Evolutionary conservation across 2,329 filamentous ascomycete genomes (phyloP).

Genomic region (Domatiomyces catenatus): DNA sequence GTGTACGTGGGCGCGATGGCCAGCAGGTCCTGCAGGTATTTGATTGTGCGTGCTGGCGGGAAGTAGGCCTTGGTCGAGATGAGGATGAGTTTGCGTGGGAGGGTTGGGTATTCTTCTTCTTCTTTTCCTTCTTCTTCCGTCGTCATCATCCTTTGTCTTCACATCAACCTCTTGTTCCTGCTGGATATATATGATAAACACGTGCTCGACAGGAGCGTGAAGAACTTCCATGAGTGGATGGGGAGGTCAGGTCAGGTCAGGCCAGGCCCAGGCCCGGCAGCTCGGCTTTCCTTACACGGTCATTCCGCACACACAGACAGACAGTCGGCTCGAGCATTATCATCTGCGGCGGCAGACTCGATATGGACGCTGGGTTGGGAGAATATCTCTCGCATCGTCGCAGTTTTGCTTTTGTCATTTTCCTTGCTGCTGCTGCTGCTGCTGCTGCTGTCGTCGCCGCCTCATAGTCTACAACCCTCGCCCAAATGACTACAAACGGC

Average conservation of each 20-base stretch:
- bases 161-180: too few species aligned
- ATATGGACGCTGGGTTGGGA: too few species aligned
- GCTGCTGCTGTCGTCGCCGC: not conserved
- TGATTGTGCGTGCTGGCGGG: slow-evolving; percentile 45
- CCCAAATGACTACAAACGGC: slow-evolving; percentile 8
- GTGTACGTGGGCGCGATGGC: slow-evolving; percentile 23
- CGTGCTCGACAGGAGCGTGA: too few species aligned
- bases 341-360: too few species aligned
- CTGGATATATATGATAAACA: too few species aligned
- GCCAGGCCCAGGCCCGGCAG: too few species aligned
- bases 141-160: too few species aligned
- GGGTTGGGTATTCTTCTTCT: slow-evolving; percentile 18
- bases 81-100: slow-evolving; percentile 50
- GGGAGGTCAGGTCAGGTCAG: too few species aligned
- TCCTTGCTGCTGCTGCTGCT: not conserved
- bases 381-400: not conserved
- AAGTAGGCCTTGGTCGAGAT: slow-evolving; percentile 74
- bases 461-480: too few species aligned
- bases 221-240: too few species aligned
- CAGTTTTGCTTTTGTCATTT: not conserved
- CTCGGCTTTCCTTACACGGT: too few species aligned
- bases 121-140: too few species aligned
- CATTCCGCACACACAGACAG: not conserved
- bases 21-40: slow-evolving; percentile 39
- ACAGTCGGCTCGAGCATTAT: not conserved